Conservation (phyloP, 2,329 filamentous ascomycete genomes). For the Drechslera avenae region DNA sequence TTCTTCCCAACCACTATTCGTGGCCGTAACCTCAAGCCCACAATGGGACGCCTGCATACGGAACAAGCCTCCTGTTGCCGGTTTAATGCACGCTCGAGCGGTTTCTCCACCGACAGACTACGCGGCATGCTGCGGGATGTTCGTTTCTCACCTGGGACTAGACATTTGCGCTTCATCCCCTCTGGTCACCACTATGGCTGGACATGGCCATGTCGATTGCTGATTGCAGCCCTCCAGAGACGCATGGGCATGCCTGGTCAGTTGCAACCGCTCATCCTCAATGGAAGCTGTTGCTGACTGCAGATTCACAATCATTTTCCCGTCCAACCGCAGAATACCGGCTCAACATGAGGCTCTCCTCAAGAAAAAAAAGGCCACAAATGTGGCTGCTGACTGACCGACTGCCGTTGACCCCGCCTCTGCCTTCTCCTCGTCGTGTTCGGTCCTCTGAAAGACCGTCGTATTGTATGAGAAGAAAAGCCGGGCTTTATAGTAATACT, state of each 20-base stretch:
- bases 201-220: not conserved
- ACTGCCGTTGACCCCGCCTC: not conserved
- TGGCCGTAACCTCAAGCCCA: slow-evolving; percentile 1
- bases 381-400: not conserved
- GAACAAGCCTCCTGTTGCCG: not conserved
- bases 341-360: not conserved
- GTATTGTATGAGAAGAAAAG: not conserved
- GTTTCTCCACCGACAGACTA: not conserved
- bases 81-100: not conserved
- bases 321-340: not conserved
- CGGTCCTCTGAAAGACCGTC: not conserved
- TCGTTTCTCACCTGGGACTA: not conserved
- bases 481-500: not conserved
- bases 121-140: not conserved
- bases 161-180: not conserved
- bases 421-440: not conserved
- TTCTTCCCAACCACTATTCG: not conserved
- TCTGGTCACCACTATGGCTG: not conserved
- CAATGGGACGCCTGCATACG: slow-evolving; percentile 7
- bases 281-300: slow-evolving; percentile 9
- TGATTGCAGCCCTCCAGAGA: slow-evolving; percentile 14
- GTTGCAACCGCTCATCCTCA: slow-evolving; percentile 10
- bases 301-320: slow-evolving; percentile 1
- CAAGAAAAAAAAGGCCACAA: not conserved
- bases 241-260: not conserved